phyloP scores from a whole-genome alignment of 345 rosid genomes.

The Pistacia atlantica region DNA sequence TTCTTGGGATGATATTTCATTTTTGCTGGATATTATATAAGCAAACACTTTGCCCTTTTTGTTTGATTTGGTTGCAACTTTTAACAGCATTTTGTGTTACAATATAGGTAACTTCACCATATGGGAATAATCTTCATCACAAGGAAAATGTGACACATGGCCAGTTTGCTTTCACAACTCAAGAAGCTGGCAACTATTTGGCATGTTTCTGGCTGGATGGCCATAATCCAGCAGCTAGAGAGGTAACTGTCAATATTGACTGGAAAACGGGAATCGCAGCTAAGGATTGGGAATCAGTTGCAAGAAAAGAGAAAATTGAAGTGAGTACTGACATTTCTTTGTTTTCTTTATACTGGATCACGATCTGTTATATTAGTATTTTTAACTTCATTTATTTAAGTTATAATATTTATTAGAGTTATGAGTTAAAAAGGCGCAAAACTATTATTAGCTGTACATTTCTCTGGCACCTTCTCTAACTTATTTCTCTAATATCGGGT shows the following conservation, averaged over 20 bases:
- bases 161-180: conserved; percentile 87
- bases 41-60: background rate
- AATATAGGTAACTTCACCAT: conserved; percentile 76
- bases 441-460: background rate
- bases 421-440: background rate
- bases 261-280: conserved; percentile 93
- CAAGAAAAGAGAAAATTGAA: conserved; percentile 84
- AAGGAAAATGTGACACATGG: conserved; percentile 76
- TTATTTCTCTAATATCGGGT: background rate
- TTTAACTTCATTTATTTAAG: background rate
- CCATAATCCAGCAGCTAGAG: conserved; percentile 36
- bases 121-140: conserved; percentile 60
- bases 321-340: conserved; percentile 36
- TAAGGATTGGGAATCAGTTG: conserved; percentile 91
- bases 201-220: conserved; percentile 73
- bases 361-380: background rate
- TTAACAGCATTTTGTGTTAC: conserved; percentile 4
- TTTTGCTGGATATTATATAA: background rate
- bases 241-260: conserved; percentile 65
- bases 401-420: background rate
- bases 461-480: background rate
- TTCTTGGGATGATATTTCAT: background rate
- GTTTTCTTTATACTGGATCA: background rate
- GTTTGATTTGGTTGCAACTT: background rate
- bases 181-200: conserved; percentile 74